Evolutionary conservation across 2,329 filamentous ascomycete genomes (phyloP), one percentile per base, ranked within the genome.

Genomic region (Fusarium udum): DNA sequence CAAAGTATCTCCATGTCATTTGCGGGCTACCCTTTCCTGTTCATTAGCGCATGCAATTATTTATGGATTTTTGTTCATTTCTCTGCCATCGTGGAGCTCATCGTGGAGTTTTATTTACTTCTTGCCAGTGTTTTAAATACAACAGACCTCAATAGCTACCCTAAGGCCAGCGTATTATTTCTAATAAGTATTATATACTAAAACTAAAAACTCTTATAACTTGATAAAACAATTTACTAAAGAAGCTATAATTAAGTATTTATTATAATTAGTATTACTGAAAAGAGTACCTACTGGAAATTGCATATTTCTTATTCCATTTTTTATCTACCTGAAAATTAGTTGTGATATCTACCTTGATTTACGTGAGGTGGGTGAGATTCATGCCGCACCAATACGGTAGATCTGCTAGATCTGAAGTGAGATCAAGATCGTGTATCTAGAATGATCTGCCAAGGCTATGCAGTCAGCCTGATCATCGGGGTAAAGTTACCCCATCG

Each of bases 191-290:
- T 1, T 13, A 9, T 6, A 12, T 7, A 12, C n/a, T 1, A 31
- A n/a, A 9, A 13, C 40, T 6, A 13, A 16, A 24, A 7, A 9
- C 24, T 14, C 5, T 14, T 18, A 1, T 0, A 10, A 7, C 12
- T 10, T 7, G 7, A 46, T 7, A 1, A 7, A 9, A 26, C 4
- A 14, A 20, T 12, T 4, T 0, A 10, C 0, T 20, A 8, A 7
- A 26, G 16, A 6, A 26, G 16, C 3, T 4, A 9, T 4, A 14
- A 26, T 26, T 24, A 14, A 4, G n/a, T 42, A n/a, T n/a, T 36
- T 24, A 8, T 20, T 26, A 26, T 26, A 4, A 4, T 45, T 26
- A 13, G 16, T 14, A 2, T 24, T 10, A 26, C 8, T 26, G 12
- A 20, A 26, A n/a, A n/a, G n/a, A n/a, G n/a, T n/a, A n/a, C n/a